Conservation (phyloP, 176 grass and related monocot genomes). For the Triticum monococcum region DNA sequence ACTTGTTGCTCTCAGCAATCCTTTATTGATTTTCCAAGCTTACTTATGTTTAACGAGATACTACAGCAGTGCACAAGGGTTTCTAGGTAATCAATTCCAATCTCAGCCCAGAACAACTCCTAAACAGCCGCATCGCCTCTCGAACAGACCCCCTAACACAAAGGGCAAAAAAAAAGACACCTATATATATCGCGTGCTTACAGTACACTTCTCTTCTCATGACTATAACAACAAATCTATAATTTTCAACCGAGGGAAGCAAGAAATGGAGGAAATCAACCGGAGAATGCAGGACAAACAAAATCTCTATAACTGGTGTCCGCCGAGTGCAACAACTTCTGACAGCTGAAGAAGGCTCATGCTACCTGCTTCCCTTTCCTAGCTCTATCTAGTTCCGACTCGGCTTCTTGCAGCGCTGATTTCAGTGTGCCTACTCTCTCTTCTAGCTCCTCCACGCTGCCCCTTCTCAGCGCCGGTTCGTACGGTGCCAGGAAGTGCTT, state of each 20-base stretch:
- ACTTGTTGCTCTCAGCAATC: background rate
- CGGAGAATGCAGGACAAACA: constrained; percentile 19
- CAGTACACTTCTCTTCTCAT: constrained; percentile 21
- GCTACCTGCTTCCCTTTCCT: constrained; percentile 78
- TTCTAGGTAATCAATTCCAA: too few relatives aligned
- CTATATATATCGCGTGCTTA: constrained; percentile 31
- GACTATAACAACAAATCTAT: constrained; percentile 38
- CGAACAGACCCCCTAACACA: background rate
- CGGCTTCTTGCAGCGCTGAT: constrained; percentile 55
- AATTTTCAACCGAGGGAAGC: constrained; percentile 1
- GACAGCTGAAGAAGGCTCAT: constrained; percentile 37
- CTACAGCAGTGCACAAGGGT: background rate
- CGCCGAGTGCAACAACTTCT: background rate
- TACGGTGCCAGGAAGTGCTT: constrained; percentile 72
- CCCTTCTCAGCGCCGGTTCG: constrained; percentile 54
- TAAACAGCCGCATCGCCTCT: background rate
- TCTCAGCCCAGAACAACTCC: background rate
- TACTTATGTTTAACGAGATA: background rate
- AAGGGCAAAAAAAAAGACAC: background rate
- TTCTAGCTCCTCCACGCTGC: constrained; percentile 74
- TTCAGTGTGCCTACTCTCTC: constrained; percentile 62
- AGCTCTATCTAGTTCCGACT: constrained; percentile 74
- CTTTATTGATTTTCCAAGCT: background rate
- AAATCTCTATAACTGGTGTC: constrained; percentile 25
- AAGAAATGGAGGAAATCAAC: constrained; percentile 13